Percentiles rank a stretch among this genome's conserved stretches.
Conservation (phyloP, 768 basidiomycete species). For the Chalciporus sphaerocephalus region DNA sequence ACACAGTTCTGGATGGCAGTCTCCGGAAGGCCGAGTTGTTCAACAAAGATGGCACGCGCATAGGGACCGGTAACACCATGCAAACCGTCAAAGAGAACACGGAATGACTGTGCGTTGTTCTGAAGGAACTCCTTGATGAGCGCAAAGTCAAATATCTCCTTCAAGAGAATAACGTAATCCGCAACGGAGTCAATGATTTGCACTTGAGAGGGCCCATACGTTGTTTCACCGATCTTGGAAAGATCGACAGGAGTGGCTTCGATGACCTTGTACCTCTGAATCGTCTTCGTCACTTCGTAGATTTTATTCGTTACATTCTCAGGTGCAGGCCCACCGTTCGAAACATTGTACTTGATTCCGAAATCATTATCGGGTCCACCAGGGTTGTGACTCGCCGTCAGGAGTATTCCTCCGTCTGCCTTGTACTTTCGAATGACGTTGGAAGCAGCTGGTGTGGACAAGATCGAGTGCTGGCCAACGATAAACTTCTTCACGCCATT, state of each 20-base stretch:
- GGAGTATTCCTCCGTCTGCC: slow-evolving; percentile 92
- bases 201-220: slow-evolving; percentile 79
- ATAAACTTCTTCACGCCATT: slow-evolving; percentile 92
- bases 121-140: slow-evolving; percentile 87
- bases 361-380: slow-evolving; percentile 98
- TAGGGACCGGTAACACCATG: slow-evolving; percentile 98
- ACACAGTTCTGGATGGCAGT: slow-evolving; percentile 85
- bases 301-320: slow-evolving; percentile 96
- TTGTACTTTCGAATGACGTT: slow-evolving; percentile 95
- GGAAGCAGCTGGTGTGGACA: slow-evolving; percentile 96
- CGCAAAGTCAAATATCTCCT: slow-evolving; percentile 91
- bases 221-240: slow-evolving; percentile 71
- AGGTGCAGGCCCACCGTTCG: slow-evolving; percentile 96
- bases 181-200: slow-evolving; percentile 91
- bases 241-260: slow-evolving; percentile 80
- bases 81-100: slow-evolving; percentile 92
- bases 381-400: slow-evolving; percentile 97
- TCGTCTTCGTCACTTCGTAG: slow-evolving; percentile 84
- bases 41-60: slow-evolving; percentile 81
- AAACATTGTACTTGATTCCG: slow-evolving; percentile 98
- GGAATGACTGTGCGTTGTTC: slow-evolving; percentile 62
- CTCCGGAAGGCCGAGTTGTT: slow-evolving; percentile 73
- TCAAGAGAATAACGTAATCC: slow-evolving; percentile 80
- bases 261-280: slow-evolving; percentile 80
- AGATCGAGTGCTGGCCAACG: slow-evolving; percentile 84